Evolutionary conservation across 139 green algal genomes (phyloP).

Genomic region (Tetraselmis striata): DNA sequence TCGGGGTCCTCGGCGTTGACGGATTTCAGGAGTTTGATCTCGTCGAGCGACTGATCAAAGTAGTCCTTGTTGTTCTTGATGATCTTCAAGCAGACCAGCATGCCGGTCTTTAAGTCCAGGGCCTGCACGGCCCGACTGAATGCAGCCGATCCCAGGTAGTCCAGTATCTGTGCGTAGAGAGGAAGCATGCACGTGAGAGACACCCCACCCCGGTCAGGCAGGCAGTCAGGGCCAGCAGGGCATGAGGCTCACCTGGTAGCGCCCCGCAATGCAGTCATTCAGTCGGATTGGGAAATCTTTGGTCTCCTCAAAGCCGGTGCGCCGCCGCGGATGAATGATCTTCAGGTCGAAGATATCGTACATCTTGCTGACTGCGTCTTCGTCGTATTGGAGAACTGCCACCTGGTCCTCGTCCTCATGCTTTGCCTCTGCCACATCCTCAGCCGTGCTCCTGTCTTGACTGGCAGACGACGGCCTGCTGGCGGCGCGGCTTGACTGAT

Average conservation of each 20-base stretch:
- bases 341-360: conserved; percentile 75
- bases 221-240: too few relatives aligned
- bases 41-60: conserved; percentile 93
- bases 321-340: conserved; percentile 58
- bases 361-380: conserved; percentile 38
- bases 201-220: too few relatives aligned
- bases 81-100: conserved; percentile 93
- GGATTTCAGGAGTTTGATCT: conserved; percentile 91
- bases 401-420: conserved; percentile 6
- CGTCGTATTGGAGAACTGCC: conserved; percentile 33
- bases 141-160: conserved; percentile 83
- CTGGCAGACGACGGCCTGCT: too few relatives aligned
- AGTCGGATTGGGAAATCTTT: conserved; percentile 82
- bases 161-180: conserved; percentile 66
- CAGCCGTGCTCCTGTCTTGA: neutral
- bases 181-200: too few relatives aligned
- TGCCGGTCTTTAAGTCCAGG: conserved; percentile 77
- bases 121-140: conserved; percentile 94
- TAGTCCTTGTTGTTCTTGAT: conserved; percentile 99
- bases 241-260: conserved; percentile 74
- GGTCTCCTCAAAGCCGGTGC: conserved; percentile 87
- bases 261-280: conserved; percentile 79
- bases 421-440: neutral
- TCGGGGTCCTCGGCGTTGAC: conserved; percentile 81
- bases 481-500: too few relatives aligned